Conservation (phyloP, 139 green algal species). For the Auxenochlorella pyrenoidosa region DNA sequence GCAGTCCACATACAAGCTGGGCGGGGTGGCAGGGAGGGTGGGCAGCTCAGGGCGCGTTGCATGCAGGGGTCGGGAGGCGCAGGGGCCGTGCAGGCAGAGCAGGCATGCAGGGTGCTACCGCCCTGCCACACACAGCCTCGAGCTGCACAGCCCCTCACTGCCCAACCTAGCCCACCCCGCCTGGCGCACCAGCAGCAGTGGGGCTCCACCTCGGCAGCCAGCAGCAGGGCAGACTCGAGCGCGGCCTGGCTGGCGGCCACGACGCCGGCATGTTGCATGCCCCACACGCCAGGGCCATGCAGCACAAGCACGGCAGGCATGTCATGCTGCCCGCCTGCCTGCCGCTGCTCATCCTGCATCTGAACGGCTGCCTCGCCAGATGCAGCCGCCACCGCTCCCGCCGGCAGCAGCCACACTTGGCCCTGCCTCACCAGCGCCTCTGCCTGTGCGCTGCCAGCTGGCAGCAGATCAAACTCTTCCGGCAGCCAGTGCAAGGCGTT, state of each 20-base stretch:
- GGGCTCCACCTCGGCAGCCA: neutral
- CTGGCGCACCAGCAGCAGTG: conserved; percentile 3
- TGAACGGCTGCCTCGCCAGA: neutral
- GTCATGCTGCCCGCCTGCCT: neutral
- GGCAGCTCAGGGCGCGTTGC: neutral
- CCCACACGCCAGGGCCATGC: neutral
- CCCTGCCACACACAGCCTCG: no score
- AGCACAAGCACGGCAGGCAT: conserved; percentile 6
- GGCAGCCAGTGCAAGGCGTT: conserved; percentile 17
- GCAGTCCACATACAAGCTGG: conserved; percentile 31
- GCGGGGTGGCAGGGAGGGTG: neutral
- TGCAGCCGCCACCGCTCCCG: neutral
- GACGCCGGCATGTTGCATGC: conserved; percentile 8
- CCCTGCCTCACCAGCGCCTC: neutral
- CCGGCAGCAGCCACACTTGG: neutral
- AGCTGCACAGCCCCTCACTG: no score
- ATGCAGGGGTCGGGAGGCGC: no score
- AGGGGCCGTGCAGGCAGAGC: no score
- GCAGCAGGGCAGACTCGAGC: conserved; percentile 11
- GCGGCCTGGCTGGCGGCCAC: conserved; percentile 21
- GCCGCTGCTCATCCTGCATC: neutral
- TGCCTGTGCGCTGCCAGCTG: neutral
- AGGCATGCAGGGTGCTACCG: no score
- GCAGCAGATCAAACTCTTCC: conserved; percentile 14
- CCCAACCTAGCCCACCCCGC: no score